These are phyloP conservation scores for Schoenoplectus tabernaemontani DNA, from an alignment of 202 grass and related monocot species.

Conservation along the genomic window DNA sequence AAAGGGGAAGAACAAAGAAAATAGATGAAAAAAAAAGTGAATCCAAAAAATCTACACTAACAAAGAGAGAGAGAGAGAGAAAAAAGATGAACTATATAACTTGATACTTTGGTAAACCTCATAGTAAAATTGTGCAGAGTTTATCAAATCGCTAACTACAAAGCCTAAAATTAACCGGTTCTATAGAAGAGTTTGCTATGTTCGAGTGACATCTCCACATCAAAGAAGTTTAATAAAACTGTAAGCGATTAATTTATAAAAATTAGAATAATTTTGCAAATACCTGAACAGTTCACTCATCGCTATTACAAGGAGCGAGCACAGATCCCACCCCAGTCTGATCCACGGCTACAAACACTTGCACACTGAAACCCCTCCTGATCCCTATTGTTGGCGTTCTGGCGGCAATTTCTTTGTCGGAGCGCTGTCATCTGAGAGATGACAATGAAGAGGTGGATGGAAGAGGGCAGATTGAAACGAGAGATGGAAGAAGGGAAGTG, in stretches of 20 bases:
- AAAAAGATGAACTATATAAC: too few relatives aligned
- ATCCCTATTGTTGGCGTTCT: neutral
- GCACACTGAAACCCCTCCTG: slow-evolving; percentile 54
- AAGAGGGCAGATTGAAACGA: too few relatives aligned
- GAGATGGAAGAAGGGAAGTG: too few relatives aligned
- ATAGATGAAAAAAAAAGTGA: too few relatives aligned
- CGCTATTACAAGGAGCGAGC: slow-evolving; percentile 37
- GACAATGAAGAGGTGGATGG: too few relatives aligned
- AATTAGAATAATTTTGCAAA: neutral
- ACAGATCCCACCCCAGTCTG: slow-evolving; percentile 38
- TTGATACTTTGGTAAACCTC: too few relatives aligned
- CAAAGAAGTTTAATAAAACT: neutral
- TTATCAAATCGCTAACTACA: neutral
- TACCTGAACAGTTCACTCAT: slow-evolving; percentile 85
- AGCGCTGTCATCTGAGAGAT: slow-evolving; percentile 23
- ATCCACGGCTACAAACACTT: slow-evolving; percentile 61
- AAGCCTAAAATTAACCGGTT: neutral
- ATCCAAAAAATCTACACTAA: too few relatives aligned
- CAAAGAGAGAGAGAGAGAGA: too few relatives aligned
- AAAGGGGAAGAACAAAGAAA: too few relatives aligned
- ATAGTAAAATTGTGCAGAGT: too few relatives aligned
- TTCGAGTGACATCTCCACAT: neutral
- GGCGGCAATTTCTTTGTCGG: neutral
- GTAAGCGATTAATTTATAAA: neutral
- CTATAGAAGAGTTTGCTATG: neutral